Evolutionary conservation across 1,284 basidiomycete species (phyloP), one percentile per base, ranked within the genome.

Genomic region (Trichosporon sp.): DNA sequence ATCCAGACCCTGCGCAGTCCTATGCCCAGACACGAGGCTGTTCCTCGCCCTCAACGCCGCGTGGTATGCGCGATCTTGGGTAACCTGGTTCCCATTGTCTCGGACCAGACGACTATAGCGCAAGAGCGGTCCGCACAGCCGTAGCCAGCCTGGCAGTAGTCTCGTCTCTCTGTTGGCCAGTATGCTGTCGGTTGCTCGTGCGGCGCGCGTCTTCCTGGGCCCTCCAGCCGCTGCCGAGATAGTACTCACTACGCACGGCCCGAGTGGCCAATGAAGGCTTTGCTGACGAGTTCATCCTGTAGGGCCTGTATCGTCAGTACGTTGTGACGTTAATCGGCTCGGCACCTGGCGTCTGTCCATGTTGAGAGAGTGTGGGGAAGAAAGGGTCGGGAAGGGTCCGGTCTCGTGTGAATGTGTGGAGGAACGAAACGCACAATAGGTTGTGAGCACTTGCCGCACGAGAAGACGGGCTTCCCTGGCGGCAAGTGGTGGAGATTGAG

Each of bases 261-360:
- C 11, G 78, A 79, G n/a, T 79, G 75, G 1, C 83, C 83, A 19
- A 77, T 83, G 72, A 84, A 84, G 11, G 83, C 81, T 65, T 81
- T 81, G 14, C 80, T 82, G 7, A 84, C 80, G 12, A 84, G 77
- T 68, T 84, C 83, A 69, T 84, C 81, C 70, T 84, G 83, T 40
- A 84, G 70, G 11, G 82, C 83, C 78, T 83, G 70, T n/a, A 26
- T 35, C 63, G 65, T 54, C n/a, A 65, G 48, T 38, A n/a, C 16
- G 31, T 7, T 1, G 4, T 35, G 32, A 26, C 26, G 26, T 26
- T 26, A 26, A 26, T 59, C 26, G 54, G 54, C 59, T 12, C 31
- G 26, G 54, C 21, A 59, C 54, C 21, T 12, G 31, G 21, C 54
- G 8, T 2, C 31, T 11, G 8, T 31, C 26, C 7, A 56, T 2